phyloP scores from a whole-genome alignment of 352 stramenopile genomes.

The Lagenidium sp. region DNA sequence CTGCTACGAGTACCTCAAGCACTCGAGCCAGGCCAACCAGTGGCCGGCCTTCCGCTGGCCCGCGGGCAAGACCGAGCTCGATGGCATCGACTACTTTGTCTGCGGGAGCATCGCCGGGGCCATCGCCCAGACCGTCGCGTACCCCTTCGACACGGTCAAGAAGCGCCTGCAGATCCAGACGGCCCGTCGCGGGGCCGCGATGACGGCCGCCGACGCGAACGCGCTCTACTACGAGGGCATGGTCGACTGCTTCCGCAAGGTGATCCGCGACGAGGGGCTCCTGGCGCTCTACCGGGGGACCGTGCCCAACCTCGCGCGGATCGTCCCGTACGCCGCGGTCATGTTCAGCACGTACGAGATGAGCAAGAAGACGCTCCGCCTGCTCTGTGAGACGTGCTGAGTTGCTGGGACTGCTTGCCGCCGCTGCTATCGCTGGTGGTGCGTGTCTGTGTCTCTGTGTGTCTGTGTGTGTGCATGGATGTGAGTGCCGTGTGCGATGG shows the following conservation, averaged over 20 bases:
- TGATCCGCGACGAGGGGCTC: slow-evolving; percentile 60
- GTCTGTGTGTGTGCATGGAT: neutral
- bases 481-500: neutral
- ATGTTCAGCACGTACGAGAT: slow-evolving; percentile 82
- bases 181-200: no score
- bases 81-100: slow-evolving; percentile 69
- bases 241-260: slow-evolving; percentile 62
- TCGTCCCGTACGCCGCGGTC: slow-evolving; percentile 73
- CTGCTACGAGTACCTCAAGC: slow-evolving; percentile 78
- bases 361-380: slow-evolving; percentile 56
- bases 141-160: slow-evolving; percentile 82
- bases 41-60: slow-evolving; percentile 59
- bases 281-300: slow-evolving; percentile 69
- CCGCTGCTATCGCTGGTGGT: no score
- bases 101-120: slow-evolving; percentile 63
- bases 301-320: slow-evolving; percentile 65
- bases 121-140: slow-evolving; percentile 73
- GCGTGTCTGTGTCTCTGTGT: neutral
- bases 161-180: slow-evolving; percentile 67
- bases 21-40: slow-evolving; percentile 25
- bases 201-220: neutral
- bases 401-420: no score
- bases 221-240: slow-evolving; percentile 52
- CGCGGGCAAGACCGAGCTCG: slow-evolving; percentile 53
- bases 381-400: slow-evolving; percentile 21